Percentiles rank a stretch among this genome's conserved stretches.
Conservation (phyloP, 2,329 filamentous ascomycete species). For the Fusarium protoensiforme region DNA sequence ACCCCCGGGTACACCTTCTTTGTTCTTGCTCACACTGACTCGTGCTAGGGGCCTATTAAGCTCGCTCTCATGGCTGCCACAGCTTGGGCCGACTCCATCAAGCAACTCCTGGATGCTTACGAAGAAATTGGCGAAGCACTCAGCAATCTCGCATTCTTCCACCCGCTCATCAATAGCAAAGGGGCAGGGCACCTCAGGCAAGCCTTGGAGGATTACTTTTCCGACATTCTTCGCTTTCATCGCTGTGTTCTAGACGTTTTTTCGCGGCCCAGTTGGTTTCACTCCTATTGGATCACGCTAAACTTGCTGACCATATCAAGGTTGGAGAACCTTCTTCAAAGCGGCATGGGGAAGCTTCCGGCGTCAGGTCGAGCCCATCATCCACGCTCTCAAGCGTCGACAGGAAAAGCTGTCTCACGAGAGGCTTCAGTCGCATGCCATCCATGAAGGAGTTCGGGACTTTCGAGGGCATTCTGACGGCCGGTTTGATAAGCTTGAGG, state of each 20-base stretch:
- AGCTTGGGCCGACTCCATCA: rapidly evolving
- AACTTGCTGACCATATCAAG: background rate
- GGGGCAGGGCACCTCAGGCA: background rate
- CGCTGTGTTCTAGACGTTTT: constrained; percentile 4
- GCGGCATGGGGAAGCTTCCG: constrained; percentile 20
- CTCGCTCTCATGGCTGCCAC: constrained; percentile 8
- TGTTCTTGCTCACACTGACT: background rate
- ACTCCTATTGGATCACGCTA: background rate
- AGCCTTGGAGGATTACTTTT: constrained; percentile 1
- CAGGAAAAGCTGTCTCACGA: background rate
- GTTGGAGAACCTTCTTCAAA: constrained; percentile 5
- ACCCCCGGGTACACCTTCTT: rapidly evolving
- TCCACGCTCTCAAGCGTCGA: constrained; percentile 3
- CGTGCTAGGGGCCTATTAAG: background rate
- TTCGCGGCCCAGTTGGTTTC: background rate
- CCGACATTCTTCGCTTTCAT: constrained; percentile 5
- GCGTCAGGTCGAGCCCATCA: background rate
- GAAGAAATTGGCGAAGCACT: background rate
- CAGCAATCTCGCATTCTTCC: background rate
- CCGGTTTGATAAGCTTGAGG: rapidly evolving
- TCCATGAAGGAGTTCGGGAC: background rate
- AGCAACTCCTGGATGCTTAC: background rate
- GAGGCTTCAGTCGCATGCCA: background rate
- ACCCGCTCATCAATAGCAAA: background rate
- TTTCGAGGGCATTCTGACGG: rapidly evolving